phyloP scores from a whole-genome alignment of 2,329 filamentous ascomycete genomes.

The Mollisiaceae sp. region DNA sequence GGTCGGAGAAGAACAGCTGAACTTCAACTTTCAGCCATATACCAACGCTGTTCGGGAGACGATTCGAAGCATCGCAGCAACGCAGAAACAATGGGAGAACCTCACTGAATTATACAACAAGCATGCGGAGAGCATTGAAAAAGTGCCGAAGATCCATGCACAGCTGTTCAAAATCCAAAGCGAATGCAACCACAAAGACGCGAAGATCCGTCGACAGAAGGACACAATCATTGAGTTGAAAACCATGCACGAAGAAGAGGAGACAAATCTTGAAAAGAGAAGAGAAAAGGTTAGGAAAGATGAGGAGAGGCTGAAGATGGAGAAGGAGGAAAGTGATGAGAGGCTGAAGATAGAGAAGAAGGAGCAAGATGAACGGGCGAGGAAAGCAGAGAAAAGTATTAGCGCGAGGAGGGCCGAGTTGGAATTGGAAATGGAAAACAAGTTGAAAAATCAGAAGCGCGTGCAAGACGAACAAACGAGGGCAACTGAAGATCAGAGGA shows the following conservation, averaged over 20 bases:
- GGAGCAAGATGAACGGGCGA: conserved; percentile 22
- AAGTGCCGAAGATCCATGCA: conserved; percentile 12
- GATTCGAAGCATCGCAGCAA: not conserved
- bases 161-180: not conserved
- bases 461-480: not conserved
- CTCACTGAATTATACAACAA: not conserved
- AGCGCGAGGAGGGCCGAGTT: not conserved
- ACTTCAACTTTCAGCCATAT: not conserved
- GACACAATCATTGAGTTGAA: conserved; percentile 22
- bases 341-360: conserved; percentile 24
- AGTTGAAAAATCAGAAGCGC: not conserved
- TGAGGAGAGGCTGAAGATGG: conserved; percentile 21
- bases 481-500: not conserved
- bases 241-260: conserved; percentile 14
- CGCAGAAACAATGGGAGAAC: not conserved
- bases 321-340: conserved; percentile 21
- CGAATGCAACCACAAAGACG: conserved; percentile 23
- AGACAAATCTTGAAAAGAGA: conserved; percentile 13
- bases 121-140: not conserved
- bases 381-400: conserved; percentile 7
- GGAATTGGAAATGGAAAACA: not conserved
- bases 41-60: not conserved
- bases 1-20: not conserved
- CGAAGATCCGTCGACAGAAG: conserved; percentile 16
- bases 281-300: conserved; percentile 17